phyloP scores from a whole-genome alignment of 1,139 yeast genomes.

The Taphrina pruni region DNA sequence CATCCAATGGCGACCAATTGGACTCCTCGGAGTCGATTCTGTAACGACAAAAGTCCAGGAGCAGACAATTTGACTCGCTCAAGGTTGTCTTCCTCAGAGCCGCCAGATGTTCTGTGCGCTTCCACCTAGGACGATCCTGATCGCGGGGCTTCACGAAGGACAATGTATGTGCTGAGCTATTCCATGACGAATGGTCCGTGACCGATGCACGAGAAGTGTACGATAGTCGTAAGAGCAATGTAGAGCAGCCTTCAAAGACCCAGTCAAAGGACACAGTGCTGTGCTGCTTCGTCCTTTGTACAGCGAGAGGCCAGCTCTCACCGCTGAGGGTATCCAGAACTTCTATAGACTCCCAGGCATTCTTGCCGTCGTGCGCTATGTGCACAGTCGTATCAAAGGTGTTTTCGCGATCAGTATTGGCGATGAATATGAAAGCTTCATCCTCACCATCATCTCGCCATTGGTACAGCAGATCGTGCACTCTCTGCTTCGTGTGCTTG shows the following conservation, averaged over 20 bases:
- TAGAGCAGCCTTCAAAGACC: conserved; percentile 35
- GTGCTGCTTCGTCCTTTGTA: background rate
- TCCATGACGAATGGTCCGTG: conserved; percentile 6
- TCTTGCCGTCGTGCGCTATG: background rate
- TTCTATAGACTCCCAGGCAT: background rate
- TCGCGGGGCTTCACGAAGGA: background rate
- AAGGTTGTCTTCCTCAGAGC: background rate
- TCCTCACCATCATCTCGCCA: conserved; percentile 34
- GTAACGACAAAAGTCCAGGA: conserved; percentile 35
- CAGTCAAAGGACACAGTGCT: conserved; percentile 20
- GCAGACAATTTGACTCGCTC: conserved; percentile 22
- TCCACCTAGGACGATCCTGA: conserved; percentile 27
- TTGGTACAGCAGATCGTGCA: conserved; percentile 25
- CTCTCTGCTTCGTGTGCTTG: background rate
- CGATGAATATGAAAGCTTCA: conserved; percentile 12
- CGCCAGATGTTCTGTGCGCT: background rate
- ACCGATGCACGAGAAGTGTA: background rate
- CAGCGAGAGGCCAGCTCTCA: conserved; percentile 4
- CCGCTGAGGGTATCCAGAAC: conserved; percentile 29
- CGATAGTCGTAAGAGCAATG: conserved; percentile 14
- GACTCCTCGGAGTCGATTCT: background rate
- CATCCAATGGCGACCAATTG: conserved; percentile 27
- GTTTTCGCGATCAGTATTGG: conserved; percentile 30
- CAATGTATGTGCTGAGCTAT: background rate
- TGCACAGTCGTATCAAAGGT: background rate